phyloP scores from a whole-genome alignment of 2,329 filamentous ascomycete genomes.

The Xylariaceae sp. region DNA sequence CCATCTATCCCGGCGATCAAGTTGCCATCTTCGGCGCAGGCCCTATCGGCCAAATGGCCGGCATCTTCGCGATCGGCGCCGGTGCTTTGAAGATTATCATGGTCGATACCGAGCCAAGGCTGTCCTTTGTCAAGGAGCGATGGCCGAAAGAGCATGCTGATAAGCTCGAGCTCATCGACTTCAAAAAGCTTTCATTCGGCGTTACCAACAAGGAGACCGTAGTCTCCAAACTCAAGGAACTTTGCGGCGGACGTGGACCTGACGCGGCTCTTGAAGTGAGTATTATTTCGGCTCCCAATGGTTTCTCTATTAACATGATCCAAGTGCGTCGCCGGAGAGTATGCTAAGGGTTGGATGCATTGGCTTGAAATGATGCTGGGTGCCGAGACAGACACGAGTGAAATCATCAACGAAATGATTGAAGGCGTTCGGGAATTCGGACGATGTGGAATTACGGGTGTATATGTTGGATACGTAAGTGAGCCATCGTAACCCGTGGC shows the following conservation, averaged over 20 bases:
- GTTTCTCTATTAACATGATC: neutral
- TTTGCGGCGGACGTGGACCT: conserved; percentile 73
- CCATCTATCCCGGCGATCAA: conserved; percentile 75
- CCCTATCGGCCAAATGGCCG: conserved; percentile 85
- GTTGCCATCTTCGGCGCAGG: conserved; percentile 88
- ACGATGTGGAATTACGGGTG: conserved; percentile 77
- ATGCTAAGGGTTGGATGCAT: conserved; percentile 66
- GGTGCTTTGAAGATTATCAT: conserved; percentile 79
- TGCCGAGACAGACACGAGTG: conserved; percentile 83
- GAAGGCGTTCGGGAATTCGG: conserved; percentile 75
- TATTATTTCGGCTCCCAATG: neutral
- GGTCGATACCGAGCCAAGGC: conserved; percentile 74
- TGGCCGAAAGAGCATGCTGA: conserved; percentile 55
- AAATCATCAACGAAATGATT: conserved; percentile 81
- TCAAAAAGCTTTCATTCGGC: conserved; percentile 61
- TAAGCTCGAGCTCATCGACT: conserved; percentile 74
- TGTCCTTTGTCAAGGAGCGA: conserved; percentile 70
- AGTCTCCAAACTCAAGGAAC: conserved; percentile 73
- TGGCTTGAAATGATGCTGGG: conserved; percentile 65
- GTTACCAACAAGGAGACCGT: conserved; percentile 67
- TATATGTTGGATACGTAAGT: conserved; percentile 65
- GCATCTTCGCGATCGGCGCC: conserved; percentile 74
- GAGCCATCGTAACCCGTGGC: neutral
- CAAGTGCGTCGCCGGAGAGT: conserved; percentile 67
- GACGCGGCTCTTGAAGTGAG: conserved; percentile 64